Base-by-base conservation (phyloP, 169 alveolate species). In the Theileria equi region DNA sequence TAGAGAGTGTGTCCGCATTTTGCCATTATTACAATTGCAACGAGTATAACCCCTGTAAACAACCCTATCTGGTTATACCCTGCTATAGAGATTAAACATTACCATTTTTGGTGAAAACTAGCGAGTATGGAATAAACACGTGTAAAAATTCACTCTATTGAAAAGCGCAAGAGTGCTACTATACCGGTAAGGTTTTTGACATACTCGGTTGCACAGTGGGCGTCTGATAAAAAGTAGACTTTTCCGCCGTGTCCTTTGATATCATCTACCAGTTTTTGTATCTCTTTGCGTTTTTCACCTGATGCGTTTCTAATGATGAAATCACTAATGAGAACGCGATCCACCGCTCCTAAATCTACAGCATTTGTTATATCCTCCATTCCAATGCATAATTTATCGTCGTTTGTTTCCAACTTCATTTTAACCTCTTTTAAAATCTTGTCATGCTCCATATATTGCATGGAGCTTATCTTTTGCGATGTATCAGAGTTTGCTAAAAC, bases 161-260 rank as follows among this genome's bases (percentile, higher is more conserved):
- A 77, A 16, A 66, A 69, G 28, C 88, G 72, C 19, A 84, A 63
- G 47, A 84, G 61, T 29, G 91, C 88, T 16, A 74, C 88, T 10
- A 78, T 48, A 3, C 91, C 91, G 6, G 88, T 78, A n/a, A 84
- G 41, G 2, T 80, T 60, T 38, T 62, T 70, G 25, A 84, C 36
- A 62, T 70, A 82, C 53, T 81, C 88, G 5, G 88, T 81, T 16
- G 91, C 57, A 40, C 68, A 62, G 62, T 84, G 91, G 29, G 69
- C 69, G 52, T 84, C 91, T 0, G 91, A 80, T 38, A 84, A 67
- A 38, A 64, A 69, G 38, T 25, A 73, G 16, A 61, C 89, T 1
- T 47, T 57, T 0, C 81, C 89, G n/a, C 89, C 89, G 21, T 50
- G 69, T 6, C 41, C 40, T 52, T 71, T 84, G 4, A 61, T 87